Evolutionary conservation across 176 grass and related monocot genomes (phyloP), one percentile per base, ranked within the genome.

Genomic region (Oryza rufipogon): DNA sequence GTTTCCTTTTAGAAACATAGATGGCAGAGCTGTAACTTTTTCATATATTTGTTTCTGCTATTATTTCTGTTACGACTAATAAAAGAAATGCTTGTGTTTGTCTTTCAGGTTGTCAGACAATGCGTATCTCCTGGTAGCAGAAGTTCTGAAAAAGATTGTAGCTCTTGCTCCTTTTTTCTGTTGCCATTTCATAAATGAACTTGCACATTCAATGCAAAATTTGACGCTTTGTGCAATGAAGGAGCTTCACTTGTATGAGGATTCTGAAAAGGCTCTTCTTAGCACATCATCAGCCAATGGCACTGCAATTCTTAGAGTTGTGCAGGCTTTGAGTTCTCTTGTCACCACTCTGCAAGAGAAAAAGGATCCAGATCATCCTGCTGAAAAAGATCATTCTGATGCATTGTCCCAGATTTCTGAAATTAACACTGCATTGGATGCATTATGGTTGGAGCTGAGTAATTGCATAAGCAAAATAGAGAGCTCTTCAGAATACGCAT

Each of bases 381-480:
- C 72, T 68, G 91, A 81, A 32, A 99, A 96, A 70, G 89, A 96
- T 26, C 84, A 92, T 66, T 80, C 83, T 79, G 91, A 88, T 73
- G 86, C 91, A 6, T 46, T 99, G 49, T 90, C 89, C 20, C 91
- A 96, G 78, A 89, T 96, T 64, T 90, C 85, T 68, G 90, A 96
- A 74, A 99, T 96, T 82, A 99, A 99, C 75, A 75, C 73, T 34
- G 83, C 97, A 81, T 64, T 99, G 73, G 93, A 96, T 89, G 83
- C 81, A 58, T 72, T 99, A 68, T 99, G 97, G 97, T 84, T 96
- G 38, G 91, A 99, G 61, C 78, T 99, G 79, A 99, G 97, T 83
- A 96, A 89, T 81, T 96, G 91, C 83, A 99, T 99, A 84, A 96
- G 91, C 89, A 99, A 96, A 91, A 96, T 99, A 36, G 97, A 99